Base-by-base conservation (phyloP, 192 early-diverging fungal genomes). In the Cetraspora pellucida region DNA sequence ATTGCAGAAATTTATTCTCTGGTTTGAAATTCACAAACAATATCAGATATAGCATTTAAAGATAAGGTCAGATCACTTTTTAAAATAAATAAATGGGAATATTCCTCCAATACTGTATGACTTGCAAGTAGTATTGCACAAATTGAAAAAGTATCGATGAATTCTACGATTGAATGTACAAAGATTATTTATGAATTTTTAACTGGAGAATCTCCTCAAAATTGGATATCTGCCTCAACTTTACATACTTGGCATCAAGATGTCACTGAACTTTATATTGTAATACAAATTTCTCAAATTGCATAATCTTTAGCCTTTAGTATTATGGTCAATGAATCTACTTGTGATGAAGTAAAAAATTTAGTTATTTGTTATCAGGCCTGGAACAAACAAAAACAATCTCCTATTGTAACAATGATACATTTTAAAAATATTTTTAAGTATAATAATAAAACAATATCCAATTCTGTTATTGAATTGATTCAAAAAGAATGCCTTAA, bases 181-280 rank as follows among this genome's bases (percentile, higher is more conserved):
- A 28, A 19, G 13, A 2, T 49, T 27, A 27, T 69, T 23, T 69
- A 49, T 69, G 45, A 23, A 27, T 69, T 50, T 27, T 31, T 69
- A 27, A 49, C 10, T 17, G 46, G 67, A 21, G 67, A 69, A 2
- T 7, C 46, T 16, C 7, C 46, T 25, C 21, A 47, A 27, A 28
- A 45, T 50, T 69, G 25, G 11, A 14, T 50, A 8, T 44, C 3
- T 37, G 31, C 6, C 3, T 37, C 16, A n/a, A 65, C 17, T 17
- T 43, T 64, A 64, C 17, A 3, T 50, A 69, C 37, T 11, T 69
- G 46, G 23, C 7, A 50, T 69, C 19, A 69, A 69, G 67, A 69
- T 69, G 23, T 69, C 1, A n/a, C 67, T 30, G 2, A 49, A 69
- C 9, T 66, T 37, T 45, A 66, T 21, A 8, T 66, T 19, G 43